Percentiles rank a stretch among this genome's conserved stretches.
Conservation (phyloP, 148 eudicot genomes). For the Chenopodium berlandieri region DNA sequence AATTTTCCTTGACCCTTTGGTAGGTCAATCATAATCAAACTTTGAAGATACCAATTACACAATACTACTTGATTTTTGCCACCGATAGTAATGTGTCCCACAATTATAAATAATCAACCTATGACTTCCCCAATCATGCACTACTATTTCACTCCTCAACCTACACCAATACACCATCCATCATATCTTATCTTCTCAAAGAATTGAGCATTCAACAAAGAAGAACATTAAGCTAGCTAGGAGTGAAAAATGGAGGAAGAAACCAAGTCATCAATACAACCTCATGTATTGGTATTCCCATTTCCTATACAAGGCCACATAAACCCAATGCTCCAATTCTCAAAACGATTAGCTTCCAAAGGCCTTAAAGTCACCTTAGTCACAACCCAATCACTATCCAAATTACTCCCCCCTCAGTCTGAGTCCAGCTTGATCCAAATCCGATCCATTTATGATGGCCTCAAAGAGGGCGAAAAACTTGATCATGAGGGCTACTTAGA, state of each 20-base stretch:
- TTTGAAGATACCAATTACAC: no score
- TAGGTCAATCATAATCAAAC: no score
- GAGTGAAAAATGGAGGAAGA: constrained; percentile 6
- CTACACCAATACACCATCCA: not conserved
- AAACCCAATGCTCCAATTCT: constrained; percentile 55
- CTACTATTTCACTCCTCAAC: not conserved
- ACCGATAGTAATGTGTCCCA: no score
- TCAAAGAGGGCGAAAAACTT: constrained; percentile 12
- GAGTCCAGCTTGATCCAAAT: not conserved
- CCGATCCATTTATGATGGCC: constrained; percentile 21
- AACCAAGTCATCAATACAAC: not conserved
- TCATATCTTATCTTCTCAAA: not conserved
- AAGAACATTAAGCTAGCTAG: not conserved
- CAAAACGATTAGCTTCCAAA: constrained; percentile 41
- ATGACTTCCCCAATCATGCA: not conserved
- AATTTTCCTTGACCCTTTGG: no score
- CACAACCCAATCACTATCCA: constrained; percentile 12
- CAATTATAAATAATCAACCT: no score
- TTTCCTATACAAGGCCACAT: constrained; percentile 65
- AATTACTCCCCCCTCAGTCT: constrained; percentile 16
- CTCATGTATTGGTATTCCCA: constrained; percentile 42
- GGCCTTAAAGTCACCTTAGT: constrained; percentile 45
- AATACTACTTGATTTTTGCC: no score
- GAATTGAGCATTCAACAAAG: not conserved
- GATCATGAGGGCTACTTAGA: constrained; percentile 5